Evolutionary conservation across 2,329 filamentous ascomycete species (phyloP).

Genomic region (Pezicula neosporulosa): DNA sequence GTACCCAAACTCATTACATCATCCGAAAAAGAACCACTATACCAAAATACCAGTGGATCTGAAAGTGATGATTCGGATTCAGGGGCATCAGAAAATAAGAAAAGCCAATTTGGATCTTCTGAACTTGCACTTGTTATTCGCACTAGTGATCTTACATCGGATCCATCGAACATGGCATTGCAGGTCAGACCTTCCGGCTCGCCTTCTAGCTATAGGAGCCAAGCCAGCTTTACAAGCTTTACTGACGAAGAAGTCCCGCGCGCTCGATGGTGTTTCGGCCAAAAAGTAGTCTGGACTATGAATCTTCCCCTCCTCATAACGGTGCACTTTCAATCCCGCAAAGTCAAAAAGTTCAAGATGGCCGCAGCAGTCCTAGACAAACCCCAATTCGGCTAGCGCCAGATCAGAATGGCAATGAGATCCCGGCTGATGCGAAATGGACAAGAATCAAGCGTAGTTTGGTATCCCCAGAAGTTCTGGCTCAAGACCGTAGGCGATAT

Average conservation of each 20-base stretch:
- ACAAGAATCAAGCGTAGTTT: constrained; percentile 53
- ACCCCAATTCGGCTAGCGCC: constrained; percentile 40
- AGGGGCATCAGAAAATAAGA: constrained; percentile 1
- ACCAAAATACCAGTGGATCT: constrained; percentile 16
- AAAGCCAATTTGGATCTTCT: constrained; percentile 5
- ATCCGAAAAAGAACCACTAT: constrained; percentile 10
- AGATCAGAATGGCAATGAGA: constrained; percentile 53
- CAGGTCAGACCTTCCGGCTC: constrained; percentile 12
- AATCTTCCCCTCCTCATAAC: constrained; percentile 7
- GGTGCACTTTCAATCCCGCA: constrained; percentile 15
- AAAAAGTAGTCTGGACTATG: constrained; percentile 11
- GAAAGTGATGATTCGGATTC: constrained; percentile 16
- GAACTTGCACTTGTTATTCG: constrained; percentile 16
- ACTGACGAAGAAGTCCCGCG: constrained; percentile 10
- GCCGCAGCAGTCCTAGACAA: constrained; percentile 12
- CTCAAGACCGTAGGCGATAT: constrained; percentile 52
- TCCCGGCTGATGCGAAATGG: constrained; percentile 55
- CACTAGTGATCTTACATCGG: constrained; percentile 17
- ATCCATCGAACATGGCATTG: constrained; percentile 13
- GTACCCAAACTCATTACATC: constrained; percentile 13
- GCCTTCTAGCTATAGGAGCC: constrained; percentile 16
- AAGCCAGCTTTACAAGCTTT: constrained; percentile 16
- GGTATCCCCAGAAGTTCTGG: constrained; percentile 55
- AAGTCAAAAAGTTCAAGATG: constrained; percentile 3
- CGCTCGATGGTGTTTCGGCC: constrained; percentile 14